Percentiles rank a stretch among this genome's conserved stretches.
Conservation (phyloP, 495 filamentous ascomycete genomes). For the Neurospora sp. region DNA sequence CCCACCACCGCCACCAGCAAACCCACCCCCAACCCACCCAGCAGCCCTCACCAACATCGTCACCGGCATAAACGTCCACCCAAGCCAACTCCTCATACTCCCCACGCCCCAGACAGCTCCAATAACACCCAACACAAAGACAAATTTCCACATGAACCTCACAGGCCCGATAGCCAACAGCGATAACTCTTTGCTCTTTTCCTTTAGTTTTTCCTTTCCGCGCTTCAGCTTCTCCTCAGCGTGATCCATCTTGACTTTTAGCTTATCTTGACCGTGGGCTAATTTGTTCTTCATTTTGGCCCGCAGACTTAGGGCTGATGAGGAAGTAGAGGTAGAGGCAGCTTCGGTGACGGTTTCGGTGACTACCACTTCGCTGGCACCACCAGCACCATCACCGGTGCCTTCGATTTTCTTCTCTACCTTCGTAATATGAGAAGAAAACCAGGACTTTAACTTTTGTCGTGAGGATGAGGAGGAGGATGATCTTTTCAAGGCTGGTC, state of each 20-base stretch:
- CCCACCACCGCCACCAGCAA: background rate
- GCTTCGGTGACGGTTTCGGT: background rate
- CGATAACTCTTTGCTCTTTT: background rate
- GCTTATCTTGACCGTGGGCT: background rate
- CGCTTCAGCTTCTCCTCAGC: background rate
- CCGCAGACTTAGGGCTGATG: background rate
- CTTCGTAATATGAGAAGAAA: background rate
- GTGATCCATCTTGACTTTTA: background rate
- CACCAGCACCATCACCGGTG: background rate
- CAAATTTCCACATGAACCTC: background rate
- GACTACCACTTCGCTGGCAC: background rate
- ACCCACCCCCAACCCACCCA: background rate
- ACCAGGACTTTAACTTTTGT: background rate
- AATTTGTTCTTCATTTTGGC: background rate
- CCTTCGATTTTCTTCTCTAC: background rate
- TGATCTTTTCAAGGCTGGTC: background rate
- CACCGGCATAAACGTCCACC: background rate
- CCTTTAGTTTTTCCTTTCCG: background rate
- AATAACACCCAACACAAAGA: background rate
- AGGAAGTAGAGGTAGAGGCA: background rate
- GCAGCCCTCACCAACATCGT: background rate
- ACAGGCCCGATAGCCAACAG: background rate
- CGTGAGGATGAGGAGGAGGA: background rate
- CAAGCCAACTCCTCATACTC: background rate
- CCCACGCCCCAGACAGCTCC: background rate